Evolutionary conservation across 306 rosid species (phyloP), one percentile per base, ranked within the genome.

Genomic region (Quillaja saponaria): DNA sequence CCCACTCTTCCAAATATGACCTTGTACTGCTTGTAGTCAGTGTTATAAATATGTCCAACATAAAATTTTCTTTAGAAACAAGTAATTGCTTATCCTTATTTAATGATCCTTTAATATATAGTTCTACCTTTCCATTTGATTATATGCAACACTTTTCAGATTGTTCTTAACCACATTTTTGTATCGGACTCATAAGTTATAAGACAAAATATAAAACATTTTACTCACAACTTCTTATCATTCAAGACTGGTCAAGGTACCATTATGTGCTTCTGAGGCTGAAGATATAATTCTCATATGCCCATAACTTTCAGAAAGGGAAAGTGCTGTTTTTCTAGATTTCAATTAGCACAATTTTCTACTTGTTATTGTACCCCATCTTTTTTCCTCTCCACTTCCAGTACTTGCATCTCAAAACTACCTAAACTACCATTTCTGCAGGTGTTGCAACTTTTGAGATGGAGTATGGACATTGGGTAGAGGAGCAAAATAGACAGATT

Each of bases 401-500:
- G 45, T 63, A 57, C 38, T 71, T 60, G 52, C 75, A 59, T 39
- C 63, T 72, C 68, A 34, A 71, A 74, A 49, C 3, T 49, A 13
- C 52, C 34, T 38, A 66, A 59, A 58, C 66, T 53, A 59, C 55
- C 51, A 46, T 25, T 47, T 70, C 51, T 62, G 62, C 85, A 92
- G 96, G 82, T 42, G 60, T 86, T 50, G 21, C 83, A 33, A 63
- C 74, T 44, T 92, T 92, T 63, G 95, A 86, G 82, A 81, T 80
- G 88, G 87, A 86, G 79, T 83, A 92, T 55, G 89, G 76, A 45
- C 78, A 76, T 12, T 92, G 98, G 98, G 79, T 88, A 55, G 94
- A 88, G 61, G 91, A 86, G 64, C 98, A 83, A 68, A 79, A 76
- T 52, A 79, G 76, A 67, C 90, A 81, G 63, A 78, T 66, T 18